Evolutionary conservation across 176 grass and related monocot species (phyloP), one percentile per base, ranked within the genome.

Genomic region (Bolboschoenus planiculmis): DNA sequence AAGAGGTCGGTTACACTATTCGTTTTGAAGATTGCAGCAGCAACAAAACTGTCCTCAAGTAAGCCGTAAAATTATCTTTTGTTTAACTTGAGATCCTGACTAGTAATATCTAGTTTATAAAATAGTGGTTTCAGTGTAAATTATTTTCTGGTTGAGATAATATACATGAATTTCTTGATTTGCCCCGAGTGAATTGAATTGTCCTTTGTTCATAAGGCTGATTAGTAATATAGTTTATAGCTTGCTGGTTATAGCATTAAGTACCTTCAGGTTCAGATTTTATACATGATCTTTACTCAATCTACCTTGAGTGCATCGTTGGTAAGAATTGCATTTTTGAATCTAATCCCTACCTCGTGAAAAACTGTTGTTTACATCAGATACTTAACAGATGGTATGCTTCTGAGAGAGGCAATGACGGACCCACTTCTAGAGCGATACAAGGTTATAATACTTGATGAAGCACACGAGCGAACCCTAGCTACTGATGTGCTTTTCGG

Each of bases 371-470:
- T 95, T 91, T 84, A 90, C 88, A 91, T 97, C 92, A 99, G 96
- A 88, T 99, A 99, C 87, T 95, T 95, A 90, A 99, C 96, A 91
- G 96, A 99, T 91, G 96, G 96, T 93, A 95, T 99, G 91, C 92
- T 99, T 85, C 86, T 99, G 85, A 93, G 96, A 89, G 96, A 95
- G 91, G 96, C 96, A 85, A 95, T 99, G 96, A 89, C 93, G 46
- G 96, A 99, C 77, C 96, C 96, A 84, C 91, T 99, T 86, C 87
- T 99, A 85, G 90, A 93, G 87, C 91, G 89, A 76, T 95, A 99
- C 84, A 95, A 93, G 84, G 91, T 99, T 78, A 91, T 99, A 82
- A 90, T 99, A 87, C 89, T 99, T 79, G 92, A 99, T 87, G 96
- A 99, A 83, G 91, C 96, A 67, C 96, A 99, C 70, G 96, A 99